Conservation (phyloP, 2,329 filamentous ascomycete species). For the Pseudogymnoascus pannorum region DNA sequence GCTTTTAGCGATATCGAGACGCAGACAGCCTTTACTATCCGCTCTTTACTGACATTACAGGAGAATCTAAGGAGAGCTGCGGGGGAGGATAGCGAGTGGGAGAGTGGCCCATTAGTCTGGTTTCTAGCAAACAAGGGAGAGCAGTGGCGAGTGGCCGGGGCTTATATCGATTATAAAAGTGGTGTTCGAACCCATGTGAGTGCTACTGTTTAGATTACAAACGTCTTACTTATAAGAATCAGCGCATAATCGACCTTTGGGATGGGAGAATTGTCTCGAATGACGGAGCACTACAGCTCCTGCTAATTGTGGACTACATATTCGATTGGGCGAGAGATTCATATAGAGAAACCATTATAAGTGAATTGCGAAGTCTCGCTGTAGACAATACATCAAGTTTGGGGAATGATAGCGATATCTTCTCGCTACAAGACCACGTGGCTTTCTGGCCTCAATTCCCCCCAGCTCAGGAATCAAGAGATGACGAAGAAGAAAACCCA, state of each 20-base stretch:
- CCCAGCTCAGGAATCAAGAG: background rate
- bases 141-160: slow-evolving; percentile 8
- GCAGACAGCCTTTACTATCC: slow-evolving; percentile 13
- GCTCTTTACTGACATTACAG: slow-evolving; percentile 9
- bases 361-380: background rate
- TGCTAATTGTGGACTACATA: slow-evolving; percentile 22
- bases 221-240: background rate
- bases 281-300: slow-evolving; percentile 18
- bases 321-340: slow-evolving; percentile 23
- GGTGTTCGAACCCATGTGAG: background rate
- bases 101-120: slow-evolving; percentile 12
- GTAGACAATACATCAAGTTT: background rate
- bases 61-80: slow-evolving; percentile 4
- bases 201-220: background rate
- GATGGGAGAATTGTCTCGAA: slow-evolving; percentile 11
- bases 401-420: background rate
- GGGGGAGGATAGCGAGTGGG: background rate
- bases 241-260: slow-evolving; percentile 13
- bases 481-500: background rate
- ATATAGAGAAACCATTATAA: slow-evolving; percentile 29
- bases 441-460: background rate
- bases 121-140: slow-evolving; percentile 13
- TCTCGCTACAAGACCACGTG: background rate
- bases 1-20: slow-evolving; percentile 10
- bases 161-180: background rate